phyloP scores from a whole-genome alignment of 179 eudicot genomes.

The Silene noctiflora region DNA sequence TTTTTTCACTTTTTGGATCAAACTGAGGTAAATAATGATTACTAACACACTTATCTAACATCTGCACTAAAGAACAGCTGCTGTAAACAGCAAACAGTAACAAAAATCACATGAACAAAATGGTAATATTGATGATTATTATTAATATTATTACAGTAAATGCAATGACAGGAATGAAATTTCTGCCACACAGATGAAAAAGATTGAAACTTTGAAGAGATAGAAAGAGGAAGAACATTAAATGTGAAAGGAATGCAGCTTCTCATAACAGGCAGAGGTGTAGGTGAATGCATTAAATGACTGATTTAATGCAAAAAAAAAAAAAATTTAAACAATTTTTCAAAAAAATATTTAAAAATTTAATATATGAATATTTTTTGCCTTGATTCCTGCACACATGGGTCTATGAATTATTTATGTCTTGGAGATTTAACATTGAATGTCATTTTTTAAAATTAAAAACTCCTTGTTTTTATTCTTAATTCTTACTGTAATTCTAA shows the following conservation, averaged over 20 bases:
- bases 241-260: slow-evolving; percentile 40
- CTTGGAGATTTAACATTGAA: slow-evolving; percentile 3
- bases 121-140: slow-evolving; percentile 23
- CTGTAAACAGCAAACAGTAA: slow-evolving; percentile 2
- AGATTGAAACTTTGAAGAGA: slow-evolving; percentile 10
- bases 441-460: not conserved
- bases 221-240: slow-evolving; percentile 31
- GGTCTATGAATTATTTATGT: slow-evolving; percentile 11
- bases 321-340: not conserved
- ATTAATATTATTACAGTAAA: slow-evolving; percentile 24
- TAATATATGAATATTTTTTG: slow-evolving; percentile 41
- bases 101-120: slow-evolving; percentile 19
- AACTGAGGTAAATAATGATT: not conserved
- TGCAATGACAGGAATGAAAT: slow-evolving; percentile 28
- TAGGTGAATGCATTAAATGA: slow-evolving; percentile 70
- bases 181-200: slow-evolving; percentile 23
- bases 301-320: slow-evolving; percentile 51
- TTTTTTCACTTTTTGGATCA: slow-evolving; percentile 25
- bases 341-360: not conserved
- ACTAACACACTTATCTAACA: slow-evolving; percentile 18
- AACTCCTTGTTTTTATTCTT: not conserved
- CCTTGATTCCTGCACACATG: slow-evolving; percentile 58
- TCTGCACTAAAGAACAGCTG: slow-evolving; percentile 13
- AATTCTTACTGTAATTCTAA: not conserved
- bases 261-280: slow-evolving; percentile 46